Conservation (phyloP, 768 basidiomycete species). For the Termitomyces sp. region DNA sequence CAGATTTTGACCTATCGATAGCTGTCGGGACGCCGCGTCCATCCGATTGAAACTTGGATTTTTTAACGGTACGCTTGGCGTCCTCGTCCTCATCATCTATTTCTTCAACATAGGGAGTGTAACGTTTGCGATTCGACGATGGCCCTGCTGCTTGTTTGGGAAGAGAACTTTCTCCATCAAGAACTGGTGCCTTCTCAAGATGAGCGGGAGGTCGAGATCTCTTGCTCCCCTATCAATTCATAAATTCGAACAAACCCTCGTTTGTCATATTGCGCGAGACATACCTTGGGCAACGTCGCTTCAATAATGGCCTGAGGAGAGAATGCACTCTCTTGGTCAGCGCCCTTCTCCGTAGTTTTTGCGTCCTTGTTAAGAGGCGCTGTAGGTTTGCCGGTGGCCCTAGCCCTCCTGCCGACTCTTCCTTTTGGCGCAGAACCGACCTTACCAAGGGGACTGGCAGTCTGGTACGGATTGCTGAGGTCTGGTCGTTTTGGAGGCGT, state of each 20-base stretch:
- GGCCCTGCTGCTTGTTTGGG: background rate
- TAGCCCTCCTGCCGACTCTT: slow-evolving; percentile 42
- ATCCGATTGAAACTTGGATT: slow-evolving; percentile 38
- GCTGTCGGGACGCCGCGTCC: slow-evolving; percentile 16
- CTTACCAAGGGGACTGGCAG: slow-evolving; percentile 59
- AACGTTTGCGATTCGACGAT: slow-evolving; percentile 16
- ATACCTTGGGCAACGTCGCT: slow-evolving; percentile 71
- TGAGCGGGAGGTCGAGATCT: slow-evolving; percentile 70
- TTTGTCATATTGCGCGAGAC: slow-evolving; percentile 15
- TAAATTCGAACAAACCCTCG: background rate
- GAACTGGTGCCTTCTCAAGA: slow-evolving; percentile 34
- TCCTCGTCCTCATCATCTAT: slow-evolving; percentile 37
- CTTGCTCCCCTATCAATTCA: slow-evolving; percentile 60
- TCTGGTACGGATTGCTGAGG: slow-evolving; percentile 77
- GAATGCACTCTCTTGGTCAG: slow-evolving; percentile 29
- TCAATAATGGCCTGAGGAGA: slow-evolving; percentile 73
- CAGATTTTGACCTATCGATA: slow-evolving; percentile 13
- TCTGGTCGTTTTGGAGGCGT: slow-evolving; percentile 64
- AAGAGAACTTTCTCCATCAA: slow-evolving; percentile 11
- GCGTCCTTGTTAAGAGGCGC: slow-evolving; percentile 25
- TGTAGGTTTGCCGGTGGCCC: slow-evolving; percentile 39
- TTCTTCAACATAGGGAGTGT: slow-evolving; percentile 26
- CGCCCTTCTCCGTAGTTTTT: slow-evolving; percentile 24
- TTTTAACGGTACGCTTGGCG: slow-evolving; percentile 43
- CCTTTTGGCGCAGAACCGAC: slow-evolving; percentile 35